Evolutionary conservation across 2,329 filamentous ascomycete genomes (phyloP).

Genomic region (Cercospora sp.): DNA sequence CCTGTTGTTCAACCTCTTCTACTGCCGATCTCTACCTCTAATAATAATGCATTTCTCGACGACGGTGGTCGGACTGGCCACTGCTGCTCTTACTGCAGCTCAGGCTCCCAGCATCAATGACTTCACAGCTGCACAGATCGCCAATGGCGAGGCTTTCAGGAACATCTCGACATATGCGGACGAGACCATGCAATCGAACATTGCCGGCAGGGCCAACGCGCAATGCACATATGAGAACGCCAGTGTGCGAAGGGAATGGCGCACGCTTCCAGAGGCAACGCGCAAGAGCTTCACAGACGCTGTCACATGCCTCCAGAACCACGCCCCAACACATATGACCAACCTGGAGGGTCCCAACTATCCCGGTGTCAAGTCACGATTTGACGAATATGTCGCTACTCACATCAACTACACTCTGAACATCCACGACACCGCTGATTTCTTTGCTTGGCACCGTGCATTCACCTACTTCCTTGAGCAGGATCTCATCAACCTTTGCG

Average conservation of each 20-base stretch:
- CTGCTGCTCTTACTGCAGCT: constrained; percentile 27
- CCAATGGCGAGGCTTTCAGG: constrained; percentile 33
- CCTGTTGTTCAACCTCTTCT: background rate
- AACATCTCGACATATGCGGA: constrained; percentile 33
- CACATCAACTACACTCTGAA: constrained; percentile 39
- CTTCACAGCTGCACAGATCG: constrained; percentile 32
- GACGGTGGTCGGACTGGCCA: constrained; percentile 11
- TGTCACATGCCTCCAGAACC: constrained; percentile 34
- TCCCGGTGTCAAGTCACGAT: constrained; percentile 35
- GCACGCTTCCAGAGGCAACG: constrained; percentile 28
- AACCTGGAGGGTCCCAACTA: constrained; percentile 28
- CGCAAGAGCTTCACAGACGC: constrained; percentile 38
- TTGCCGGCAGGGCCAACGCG: constrained; percentile 24
- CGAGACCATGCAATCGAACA: constrained; percentile 34
- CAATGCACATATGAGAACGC: constrained; percentile 36
- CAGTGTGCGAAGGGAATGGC: constrained; percentile 34
- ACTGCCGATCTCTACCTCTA: constrained; percentile 10
- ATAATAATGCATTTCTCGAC: constrained; percentile 24
- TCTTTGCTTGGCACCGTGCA: constrained; percentile 46
- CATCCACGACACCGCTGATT: constrained; percentile 38
- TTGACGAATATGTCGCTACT: constrained; percentile 38
- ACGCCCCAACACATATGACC: constrained; percentile 34
- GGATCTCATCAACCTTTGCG: constrained; percentile 45
- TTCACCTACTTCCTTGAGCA: constrained; percentile 48
- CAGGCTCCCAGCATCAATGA: constrained; percentile 28